Percentiles rank a stretch among this genome's conserved stretches.
Evolutionary conservation across 257 asterid genomes (phyloP).

Genomic region (Solanum corneliomulleri): DNA sequence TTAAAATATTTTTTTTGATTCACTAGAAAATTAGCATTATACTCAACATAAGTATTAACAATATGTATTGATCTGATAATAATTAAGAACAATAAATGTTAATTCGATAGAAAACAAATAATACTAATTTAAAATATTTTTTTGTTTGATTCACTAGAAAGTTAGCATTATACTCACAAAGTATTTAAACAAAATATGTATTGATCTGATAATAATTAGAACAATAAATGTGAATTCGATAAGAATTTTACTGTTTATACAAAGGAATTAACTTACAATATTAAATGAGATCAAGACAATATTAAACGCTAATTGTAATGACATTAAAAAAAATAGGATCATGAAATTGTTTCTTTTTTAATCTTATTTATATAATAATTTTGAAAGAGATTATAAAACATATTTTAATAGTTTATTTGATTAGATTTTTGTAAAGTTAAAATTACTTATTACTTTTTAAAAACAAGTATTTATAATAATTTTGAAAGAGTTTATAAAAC

Average conservation of each 20-base stretch:
- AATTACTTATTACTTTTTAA: no score
- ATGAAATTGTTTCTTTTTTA: no score
- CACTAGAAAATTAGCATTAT: neutral
- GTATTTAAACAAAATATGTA: neutral
- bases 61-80: neutral
- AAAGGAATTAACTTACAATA: neutral
- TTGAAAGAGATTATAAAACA: neutral
- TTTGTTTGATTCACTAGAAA: neutral
- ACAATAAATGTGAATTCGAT: neutral
- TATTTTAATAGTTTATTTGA: neutral
- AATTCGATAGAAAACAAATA: no score
- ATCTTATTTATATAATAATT: no score
- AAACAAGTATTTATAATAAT: no score
- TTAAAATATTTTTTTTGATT: neutral
- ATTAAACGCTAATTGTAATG: no score
- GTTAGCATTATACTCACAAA: neutral
- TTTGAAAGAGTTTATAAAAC: neutral
- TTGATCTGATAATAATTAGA: neutral
- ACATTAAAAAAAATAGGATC: no score
- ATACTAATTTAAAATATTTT: neutral
- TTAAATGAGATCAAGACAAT: neutral
- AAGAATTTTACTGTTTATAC: neutral
- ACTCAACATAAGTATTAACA: neutral
- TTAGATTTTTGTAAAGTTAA: neutral
- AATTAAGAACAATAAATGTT: neutral